A percentile compares a stretch with the other conserved stretches of the same genome.
Conservation (phyloP, 176 grass and related monocot species). For the Stipa capillata region DNA sequence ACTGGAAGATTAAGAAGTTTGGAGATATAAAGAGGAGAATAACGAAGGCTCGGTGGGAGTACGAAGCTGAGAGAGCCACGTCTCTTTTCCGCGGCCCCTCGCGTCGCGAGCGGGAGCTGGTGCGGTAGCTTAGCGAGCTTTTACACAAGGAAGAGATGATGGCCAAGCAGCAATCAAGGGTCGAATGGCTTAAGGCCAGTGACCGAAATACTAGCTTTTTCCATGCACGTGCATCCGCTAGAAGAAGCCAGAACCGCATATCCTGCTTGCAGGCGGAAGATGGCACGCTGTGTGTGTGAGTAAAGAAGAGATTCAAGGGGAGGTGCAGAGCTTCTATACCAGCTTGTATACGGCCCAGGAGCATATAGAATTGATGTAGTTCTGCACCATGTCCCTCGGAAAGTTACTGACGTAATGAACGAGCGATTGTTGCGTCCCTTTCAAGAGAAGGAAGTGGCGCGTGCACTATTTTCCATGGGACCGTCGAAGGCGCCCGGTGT, state of each 20-base stretch:
- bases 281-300: not conserved
- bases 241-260: not conserved
- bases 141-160: not conserved
- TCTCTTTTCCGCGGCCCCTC: too few relatives aligned
- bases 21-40: too few relatives aligned
- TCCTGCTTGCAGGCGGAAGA: fast-evolving
- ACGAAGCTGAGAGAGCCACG: too few relatives aligned
- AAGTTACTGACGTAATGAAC: not conserved
- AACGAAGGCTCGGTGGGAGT: too few relatives aligned
- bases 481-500: not conserved
- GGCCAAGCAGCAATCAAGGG: not conserved
- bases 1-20: too few relatives aligned
- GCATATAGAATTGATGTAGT: not conserved
- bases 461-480: not conserved
- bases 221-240: not conserved
- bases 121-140: too few relatives aligned
- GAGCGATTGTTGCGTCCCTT: fast-evolving
- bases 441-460: fast-evolving
- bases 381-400: fast-evolving
- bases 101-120: too few relatives aligned
- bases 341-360: not conserved
- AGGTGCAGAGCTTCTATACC: not conserved
- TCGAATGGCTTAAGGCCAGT: not conserved
- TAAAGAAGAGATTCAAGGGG: not conserved
- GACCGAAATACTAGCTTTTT: not conserved